phyloP scores from a whole-genome alignment of 2,329 filamentous ascomycete species.

The Rhynchosporium secalis region DNA sequence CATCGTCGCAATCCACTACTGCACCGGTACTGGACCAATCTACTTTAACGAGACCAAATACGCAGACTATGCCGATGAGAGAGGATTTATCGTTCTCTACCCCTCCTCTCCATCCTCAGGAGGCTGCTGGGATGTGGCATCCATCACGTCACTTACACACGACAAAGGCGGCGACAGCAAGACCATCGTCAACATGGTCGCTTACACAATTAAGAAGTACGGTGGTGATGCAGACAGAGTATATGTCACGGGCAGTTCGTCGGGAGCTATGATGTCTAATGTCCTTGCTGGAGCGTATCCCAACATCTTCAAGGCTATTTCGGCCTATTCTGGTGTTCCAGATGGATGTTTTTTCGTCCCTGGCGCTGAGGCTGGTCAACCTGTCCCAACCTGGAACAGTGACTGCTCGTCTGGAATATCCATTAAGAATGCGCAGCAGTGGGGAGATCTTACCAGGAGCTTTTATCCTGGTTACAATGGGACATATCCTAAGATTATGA shows the following conservation, averaged over 20 bases:
- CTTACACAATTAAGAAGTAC: constrained; percentile 54
- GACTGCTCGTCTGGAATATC: constrained; percentile 45
- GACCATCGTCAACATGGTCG: constrained; percentile 60
- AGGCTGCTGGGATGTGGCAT: constrained; percentile 61
- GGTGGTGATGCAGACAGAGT: constrained; percentile 51
- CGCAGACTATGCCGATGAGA: constrained; percentile 51
- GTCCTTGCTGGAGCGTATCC: constrained; percentile 50
- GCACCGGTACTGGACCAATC: constrained; percentile 45
- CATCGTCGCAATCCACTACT: constrained; percentile 37
- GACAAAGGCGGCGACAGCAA: constrained; percentile 58
- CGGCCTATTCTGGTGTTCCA: constrained; percentile 47
- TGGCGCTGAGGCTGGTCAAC: constrained; percentile 46
- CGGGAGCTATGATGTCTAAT: constrained; percentile 49
- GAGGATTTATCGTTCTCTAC: constrained; percentile 63
- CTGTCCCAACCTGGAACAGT: constrained; percentile 53
- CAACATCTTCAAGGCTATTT: constrained; percentile 48
- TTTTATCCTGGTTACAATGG: constrained; percentile 45
- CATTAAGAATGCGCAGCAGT: constrained; percentile 44
- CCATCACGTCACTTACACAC: constrained; percentile 49
- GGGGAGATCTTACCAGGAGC: constrained; percentile 49
- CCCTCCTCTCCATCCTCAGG: constrained; percentile 54
- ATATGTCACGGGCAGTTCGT: constrained; percentile 53
- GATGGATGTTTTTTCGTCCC: constrained; percentile 46
- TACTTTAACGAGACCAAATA: constrained; percentile 44
- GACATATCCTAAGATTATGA: constrained; percentile 43